Conservation (phyloP, 2,329 filamentous ascomycete species). For the Epicoccum nigrum region DNA sequence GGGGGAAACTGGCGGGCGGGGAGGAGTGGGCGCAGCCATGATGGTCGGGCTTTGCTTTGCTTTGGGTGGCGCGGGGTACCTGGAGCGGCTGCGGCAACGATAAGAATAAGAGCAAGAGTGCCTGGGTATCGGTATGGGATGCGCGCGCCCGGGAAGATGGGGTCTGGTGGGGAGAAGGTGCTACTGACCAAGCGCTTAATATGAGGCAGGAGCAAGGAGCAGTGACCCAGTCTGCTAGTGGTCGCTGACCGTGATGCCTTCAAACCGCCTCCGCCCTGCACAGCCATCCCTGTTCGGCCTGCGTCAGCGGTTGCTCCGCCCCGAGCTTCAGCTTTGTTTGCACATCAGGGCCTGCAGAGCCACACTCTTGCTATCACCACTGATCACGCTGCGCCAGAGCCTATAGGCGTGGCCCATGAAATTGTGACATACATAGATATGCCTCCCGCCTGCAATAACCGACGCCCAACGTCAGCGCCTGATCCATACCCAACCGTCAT, state of each 20-base stretch:
- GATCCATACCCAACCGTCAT: conserved; percentile 23
- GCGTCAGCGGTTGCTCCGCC: conserved; percentile 16
- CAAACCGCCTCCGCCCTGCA: conserved; percentile 13
- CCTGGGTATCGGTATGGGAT: neutral
- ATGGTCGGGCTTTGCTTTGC: conserved; percentile 8
- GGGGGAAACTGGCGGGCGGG: conserved; percentile 45
- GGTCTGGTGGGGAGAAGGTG: neutral
- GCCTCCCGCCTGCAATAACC: neutral
- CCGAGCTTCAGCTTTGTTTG: conserved; percentile 16
- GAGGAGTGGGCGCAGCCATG: conserved; percentile 47
- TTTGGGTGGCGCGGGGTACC: conserved; percentile 5
- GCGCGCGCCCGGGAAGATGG: neutral
- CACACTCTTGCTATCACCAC: conserved; percentile 4
- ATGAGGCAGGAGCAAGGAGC: conserved; percentile 12
- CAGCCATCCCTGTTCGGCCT: conserved; percentile 10
- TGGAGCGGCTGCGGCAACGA: conserved; percentile 8
- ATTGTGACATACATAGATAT: neutral
- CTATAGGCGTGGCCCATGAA: conserved; percentile 2
- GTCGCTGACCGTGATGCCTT: conserved; percentile 21
- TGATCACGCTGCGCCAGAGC: neutral
- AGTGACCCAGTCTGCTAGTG: conserved; percentile 24
- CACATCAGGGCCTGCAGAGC: conserved; percentile 8
- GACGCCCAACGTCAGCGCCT: conserved; percentile 27
- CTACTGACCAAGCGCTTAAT: conserved; percentile 11
- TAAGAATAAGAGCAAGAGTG: conserved; percentile 11